phyloP scores from a whole-genome alignment of 768 basidiomycete genomes.

The Auricularia sp. region DNA sequence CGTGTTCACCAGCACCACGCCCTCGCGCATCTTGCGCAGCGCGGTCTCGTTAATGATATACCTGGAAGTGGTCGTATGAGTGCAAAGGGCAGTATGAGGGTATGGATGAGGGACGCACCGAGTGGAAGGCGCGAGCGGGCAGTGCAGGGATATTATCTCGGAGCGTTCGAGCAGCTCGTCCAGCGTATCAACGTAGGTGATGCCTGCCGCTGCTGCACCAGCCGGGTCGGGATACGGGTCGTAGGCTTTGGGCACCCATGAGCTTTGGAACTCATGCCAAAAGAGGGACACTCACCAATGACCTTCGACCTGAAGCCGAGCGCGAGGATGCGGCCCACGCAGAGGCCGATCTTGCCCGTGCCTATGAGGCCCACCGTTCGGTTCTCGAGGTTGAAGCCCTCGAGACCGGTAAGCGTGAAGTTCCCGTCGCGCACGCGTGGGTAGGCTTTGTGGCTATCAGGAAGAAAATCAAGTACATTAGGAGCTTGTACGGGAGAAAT shows the following conservation, averaged over 20 bases:
- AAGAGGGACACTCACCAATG: slow-evolving; percentile 4
- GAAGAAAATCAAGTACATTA: not conserved
- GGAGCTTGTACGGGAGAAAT: not conserved
- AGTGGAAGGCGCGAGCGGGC: slow-evolving; percentile 21
- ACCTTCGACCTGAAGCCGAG: slow-evolving; percentile 21
- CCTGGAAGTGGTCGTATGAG: not conserved
- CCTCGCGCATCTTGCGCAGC: slow-evolving; percentile 18
- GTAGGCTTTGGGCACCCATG: slow-evolving; percentile 9
- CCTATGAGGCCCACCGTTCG: slow-evolving; percentile 25
- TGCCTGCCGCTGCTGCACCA: slow-evolving; percentile 6
- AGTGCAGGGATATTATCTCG: slow-evolving; percentile 26
- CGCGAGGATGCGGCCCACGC: slow-evolving; percentile 19
- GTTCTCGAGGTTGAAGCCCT: slow-evolving; percentile 17
- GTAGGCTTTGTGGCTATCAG: slow-evolving; percentile 12
- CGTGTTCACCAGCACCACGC: slow-evolving; percentile 24
- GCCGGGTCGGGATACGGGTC: slow-evolving; percentile 14
- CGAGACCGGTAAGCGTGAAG: slow-evolving; percentile 15
- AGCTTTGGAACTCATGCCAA: too few species aligned
- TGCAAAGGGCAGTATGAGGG: too few species aligned
- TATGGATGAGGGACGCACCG: not conserved
- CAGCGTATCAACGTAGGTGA: slow-evolving; percentile 15
- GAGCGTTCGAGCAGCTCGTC: slow-evolving; percentile 17
- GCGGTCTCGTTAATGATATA: slow-evolving; percentile 18
- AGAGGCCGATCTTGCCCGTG: slow-evolving; percentile 25
- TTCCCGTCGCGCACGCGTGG: slow-evolving; percentile 14